These are phyloP conservation scores for Cutaneotrichosporon sp. DNA, from an alignment of 1,284 basidiomycete genomes.

Conservation along the genomic window DNA sequence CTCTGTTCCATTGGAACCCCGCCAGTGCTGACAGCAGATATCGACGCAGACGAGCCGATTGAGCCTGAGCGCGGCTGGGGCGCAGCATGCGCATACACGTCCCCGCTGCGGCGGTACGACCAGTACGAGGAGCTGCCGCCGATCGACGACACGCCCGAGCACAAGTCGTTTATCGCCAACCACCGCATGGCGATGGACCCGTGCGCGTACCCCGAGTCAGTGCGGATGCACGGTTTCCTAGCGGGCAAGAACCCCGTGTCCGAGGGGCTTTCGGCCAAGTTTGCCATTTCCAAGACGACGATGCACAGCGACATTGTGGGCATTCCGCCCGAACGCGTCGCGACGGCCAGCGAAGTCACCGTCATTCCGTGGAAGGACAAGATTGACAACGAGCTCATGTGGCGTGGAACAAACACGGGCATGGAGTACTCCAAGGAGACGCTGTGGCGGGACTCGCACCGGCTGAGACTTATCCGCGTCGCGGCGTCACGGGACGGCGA, in stretches of 20 bases:
- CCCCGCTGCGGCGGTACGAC: background rate
- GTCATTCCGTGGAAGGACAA: conserved; percentile 35
- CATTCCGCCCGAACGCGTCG: conserved; percentile 45
- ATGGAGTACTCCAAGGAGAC: conserved; percentile 20
- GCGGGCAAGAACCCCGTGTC: conserved; percentile 28
- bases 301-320: conserved; percentile 44
- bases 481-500: conserved; percentile 8
- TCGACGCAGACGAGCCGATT: conserved; percentile 27
- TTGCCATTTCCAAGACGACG: conserved; percentile 40
- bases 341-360: conserved; percentile 4
- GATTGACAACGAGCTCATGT: conserved; percentile 29
- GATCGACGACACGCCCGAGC: background rate
- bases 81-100: conserved; percentile 21
- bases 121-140: background rate
- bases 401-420: conserved; percentile 46
- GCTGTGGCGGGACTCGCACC: conserved; percentile 39
- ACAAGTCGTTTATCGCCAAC: conserved; percentile 38
- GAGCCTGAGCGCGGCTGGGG: conserved; percentile 31
- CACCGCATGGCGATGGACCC: conserved; percentile 34
- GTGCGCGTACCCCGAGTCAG: conserved; percentile 35
- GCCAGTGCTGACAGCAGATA: conserved; percentile 12
- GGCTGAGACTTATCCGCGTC: conserved; percentile 30
- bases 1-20: too few relatives aligned
- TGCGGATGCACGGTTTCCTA: conserved; percentile 36
- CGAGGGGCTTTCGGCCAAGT: conserved; percentile 32